Base-by-base conservation (phyloP, 2,329 filamentous ascomycete species). In the Gyromitra esculenta region DNA sequence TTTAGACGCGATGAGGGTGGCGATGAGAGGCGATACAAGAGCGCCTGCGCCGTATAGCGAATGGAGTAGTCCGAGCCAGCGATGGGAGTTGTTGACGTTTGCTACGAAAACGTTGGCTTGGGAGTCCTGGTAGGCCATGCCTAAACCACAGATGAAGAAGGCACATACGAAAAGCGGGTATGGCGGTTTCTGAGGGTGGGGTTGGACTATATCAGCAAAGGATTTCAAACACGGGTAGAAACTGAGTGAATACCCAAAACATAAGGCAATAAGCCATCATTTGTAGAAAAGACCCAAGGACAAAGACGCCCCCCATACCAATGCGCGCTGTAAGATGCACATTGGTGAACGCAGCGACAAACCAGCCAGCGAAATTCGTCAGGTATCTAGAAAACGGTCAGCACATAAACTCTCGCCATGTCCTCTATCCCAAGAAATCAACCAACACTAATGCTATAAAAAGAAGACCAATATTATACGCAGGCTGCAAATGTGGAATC, bases 1-100 rank as follows among this genome's bases (percentile, higher is more conserved):
- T 78, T 89, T 89, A 0, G 90, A 89, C 45, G 94, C 88, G 88
- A 95, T 89, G 3, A 88, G 87, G 0, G 92, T 93, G 0, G 91
- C 91, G 75, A 93, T 86, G 5, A 94, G 82, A 0, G 92, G 92
- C 1, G 87, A 86, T 11, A 93, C 84, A 0, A 91, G 90, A 0
- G 90, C 92, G 0, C 92, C 92, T 0, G 92, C 81, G 0, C 91
- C 91, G 81, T 93, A 95, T 48, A 88, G 88, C 0, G 88, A 91
- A 82, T 94, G 91, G 35, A 94, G 83, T 75, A 93, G 86, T 0
- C 92, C 92, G 0, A 93, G 86, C 0, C 95, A 84, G 81, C 94
- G 89, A 81, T 94, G 94, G 6, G 91, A 88, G 74, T 89, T 88
- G 11, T 88, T 86, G 89, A 95, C 92, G 80, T 90, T 91, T 9